A percentile compares a stretch with the other conserved stretches of the same genome.
Conservation (phyloP, 129 eudicot genomes). For the Helianthus annuus region HanXRQr2.0-SUNRISE NC_035445.2:167776017-167776516, state of each 20-base stretch:
- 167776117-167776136: slow-evolving; percentile 82
- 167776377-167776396: slow-evolving; percentile 74
- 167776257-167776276: slow-evolving; percentile 29
- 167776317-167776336: slow-evolving; percentile 56
- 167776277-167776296: slow-evolving; percentile 50
- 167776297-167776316: slow-evolving; percentile 78
- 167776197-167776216: slow-evolving; percentile 69
- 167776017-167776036: slow-evolving; percentile 53
- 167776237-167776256: slow-evolving; percentile 40
- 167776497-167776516: too few relatives aligned
- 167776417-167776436: too few relatives aligned
- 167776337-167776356: slow-evolving; percentile 45
- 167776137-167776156: slow-evolving; percentile 47
- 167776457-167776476: too few relatives aligned
- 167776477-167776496: too few relatives aligned
- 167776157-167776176: slow-evolving; percentile 47
- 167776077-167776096: slow-evolving; percentile 50
- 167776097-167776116: slow-evolving; percentile 61
- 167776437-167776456: too few relatives aligned
- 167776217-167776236: slow-evolving; percentile 49
- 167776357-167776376: slow-evolving; percentile 46
- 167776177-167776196: slow-evolving; percentile 42
- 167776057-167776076: slow-evolving; percentile 60
- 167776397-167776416: slow-evolving; percentile 30
- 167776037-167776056: slow-evolving; percentile 66